Base-by-base conservation (phyloP, 192 early-diverging fungal species). In the Podila clonocystis region DNA sequence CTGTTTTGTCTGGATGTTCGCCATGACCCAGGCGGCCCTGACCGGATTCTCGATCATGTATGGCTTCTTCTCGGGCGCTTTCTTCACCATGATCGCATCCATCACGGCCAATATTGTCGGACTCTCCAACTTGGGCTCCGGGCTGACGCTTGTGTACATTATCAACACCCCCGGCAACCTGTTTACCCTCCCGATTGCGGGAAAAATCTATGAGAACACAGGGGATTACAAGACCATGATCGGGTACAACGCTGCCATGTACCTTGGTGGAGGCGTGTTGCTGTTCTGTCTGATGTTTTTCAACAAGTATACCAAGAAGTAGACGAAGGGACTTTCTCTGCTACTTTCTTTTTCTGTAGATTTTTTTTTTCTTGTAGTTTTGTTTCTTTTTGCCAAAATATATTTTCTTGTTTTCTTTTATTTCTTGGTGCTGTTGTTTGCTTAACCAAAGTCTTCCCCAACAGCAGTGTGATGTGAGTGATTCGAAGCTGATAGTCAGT, bases 141-240 rank as follows among this genome's bases (percentile, higher is more conserved):
- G 74, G 9, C 29, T 75, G 74, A 75, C 74, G 28, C 50, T 77
- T 15, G 69, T 77, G 62, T 77, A 52, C 22, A 20, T 77, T 45
- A 69, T 65, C 38, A 82, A 82, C 61, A 82, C 73, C 11, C 80
- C 74, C 15, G 80, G 80, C 9, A 74, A 82, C 72, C 26, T 75
- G 62, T 65, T 82, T 41, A 82, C 78, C 26, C 41, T 82, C 22
- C 71, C 78, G 7, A 72, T 75, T 60, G 74, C 74, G 9, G 74
- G 68, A 13, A 70, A 60, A 49, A 70, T 77, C 55, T 65, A 70
- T 68, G 73, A 68, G 59, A 9, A 55, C 24, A 24, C 60, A 3
- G 45, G 41, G 5, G 12, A 66, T 38, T 70, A 77, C 63, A 70
- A 60, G 63, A n/a, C 67, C 19, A 77, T 77, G 74, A 77, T 70